Evolutionary conservation across 495 filamentous ascomycete species (phyloP), one percentile per base, ranked within the genome.

Genomic region (Penicillium crystallinum): DNA sequence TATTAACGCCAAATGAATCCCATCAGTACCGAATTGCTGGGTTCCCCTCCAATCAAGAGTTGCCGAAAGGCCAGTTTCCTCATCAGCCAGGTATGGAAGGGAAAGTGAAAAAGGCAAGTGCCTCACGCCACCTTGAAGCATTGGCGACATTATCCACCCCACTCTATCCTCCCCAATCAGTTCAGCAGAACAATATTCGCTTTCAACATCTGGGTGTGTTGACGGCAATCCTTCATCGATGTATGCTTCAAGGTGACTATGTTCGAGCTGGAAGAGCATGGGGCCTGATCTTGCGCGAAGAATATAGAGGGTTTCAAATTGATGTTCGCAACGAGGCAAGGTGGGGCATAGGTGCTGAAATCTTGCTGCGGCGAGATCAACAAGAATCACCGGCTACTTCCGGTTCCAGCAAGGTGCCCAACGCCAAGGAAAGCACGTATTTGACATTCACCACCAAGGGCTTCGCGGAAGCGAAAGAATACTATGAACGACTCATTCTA

Each of bases 271-370:
- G 77, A 25, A 73, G 81, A 59, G 83, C 84, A 14, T 87, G 81
- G 82, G 79, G 77, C 6, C 64, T 88, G 61, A 66, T 88, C 21
- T 59, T 89, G 34, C 77, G 84, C 19, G 74, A 79, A 40, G 71
- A 81, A 39, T 61, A 78, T 21, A 59, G 60, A 41, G 79, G 83
- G 1, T 59, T 59, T 12, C 59, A 66, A n/a, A 57, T 84, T 18
- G 83, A 88, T 65, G 63, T 82, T 2, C 72, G 84, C 27, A 68
- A 44, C 17, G 74, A 76, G 49, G 76, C 71, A 7, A 68, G 80
- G 49, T 89, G 86, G 86, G 84, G 83, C 12, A 79, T 89, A 38
- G 86, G 85, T 22, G 85, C 84, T 14, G 86, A 89, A 57, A 72
- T 89, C 38, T 61, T 88, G 40, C 71, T 87, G 23, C 75, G 77